Evolutionary conservation across 352 stramenopile genomes (phyloP).

Genomic region (Globisporangium solare): DNA sequence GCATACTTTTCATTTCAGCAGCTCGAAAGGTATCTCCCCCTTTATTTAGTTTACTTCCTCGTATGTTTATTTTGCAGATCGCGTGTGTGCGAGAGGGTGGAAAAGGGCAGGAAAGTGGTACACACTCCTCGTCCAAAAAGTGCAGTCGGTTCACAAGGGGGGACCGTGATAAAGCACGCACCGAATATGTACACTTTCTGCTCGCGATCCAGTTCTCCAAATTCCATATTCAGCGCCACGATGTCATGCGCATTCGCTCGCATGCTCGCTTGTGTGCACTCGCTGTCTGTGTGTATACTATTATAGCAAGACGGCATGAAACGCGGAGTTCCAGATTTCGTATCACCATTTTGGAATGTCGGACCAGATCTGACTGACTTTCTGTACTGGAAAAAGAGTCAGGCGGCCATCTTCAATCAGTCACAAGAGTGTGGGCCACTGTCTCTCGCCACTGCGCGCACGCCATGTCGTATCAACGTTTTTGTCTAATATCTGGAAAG

Average conservation of each 20-base stretch:
- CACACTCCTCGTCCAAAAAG: not conserved
- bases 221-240: too few species aligned
- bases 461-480: too few species aligned
- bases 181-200: not conserved
- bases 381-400: not conserved
- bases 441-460: not conserved
- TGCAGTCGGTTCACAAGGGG: not conserved
- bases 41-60: too few species aligned
- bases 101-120: conserved; percentile 1
- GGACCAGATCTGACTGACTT: too few species aligned
- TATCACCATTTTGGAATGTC: too few species aligned
- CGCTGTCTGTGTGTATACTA: too few species aligned
- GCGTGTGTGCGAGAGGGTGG: not conserved
- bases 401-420: not conserved
- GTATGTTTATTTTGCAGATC: not conserved
- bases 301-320: too few species aligned
- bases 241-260: too few species aligned
- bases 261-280: too few species aligned
- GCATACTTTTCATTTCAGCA: not conserved
- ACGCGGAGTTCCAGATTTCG: too few species aligned
- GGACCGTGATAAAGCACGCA: not conserved
- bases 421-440: not conserved
- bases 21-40: not conserved
- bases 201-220: not conserved
- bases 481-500: too few species aligned